A percentile compares a stretch with the other conserved stretches of the same genome.
Evolutionary conservation across 495 filamentous ascomycete species (phyloP).

Genomic region (Penicillium psychrofluorescens): DNA sequence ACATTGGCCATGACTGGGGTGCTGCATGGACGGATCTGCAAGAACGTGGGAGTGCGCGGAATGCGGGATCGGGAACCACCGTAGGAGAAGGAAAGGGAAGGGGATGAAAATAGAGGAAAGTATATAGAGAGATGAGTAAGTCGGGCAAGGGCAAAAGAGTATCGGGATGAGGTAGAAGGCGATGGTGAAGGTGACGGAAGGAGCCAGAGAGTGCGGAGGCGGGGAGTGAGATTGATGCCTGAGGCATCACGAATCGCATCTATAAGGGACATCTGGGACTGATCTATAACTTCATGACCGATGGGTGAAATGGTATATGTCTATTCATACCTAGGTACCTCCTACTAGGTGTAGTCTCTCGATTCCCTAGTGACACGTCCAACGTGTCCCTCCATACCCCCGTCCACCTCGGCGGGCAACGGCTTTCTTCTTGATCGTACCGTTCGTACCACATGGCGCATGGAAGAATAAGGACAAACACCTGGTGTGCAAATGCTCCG

Average conservation of each 20-base stretch:
- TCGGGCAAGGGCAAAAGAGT: too few relatives aligned
- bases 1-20: constrained; percentile 20
- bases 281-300: too few relatives aligned
- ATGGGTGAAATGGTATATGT: not conserved
- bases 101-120: not conserved
- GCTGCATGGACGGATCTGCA: constrained; percentile 11
- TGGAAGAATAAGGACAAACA: constrained; percentile 11
- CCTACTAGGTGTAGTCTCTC: too few relatives aligned
- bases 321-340: too few relatives aligned
- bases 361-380: too few relatives aligned
- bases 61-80: not conserved
- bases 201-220: too few relatives aligned
- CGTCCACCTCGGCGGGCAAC: too few relatives aligned
- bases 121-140: not conserved
- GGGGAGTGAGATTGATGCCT: not conserved
- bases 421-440: constrained; percentile 5
- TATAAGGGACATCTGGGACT: not conserved
- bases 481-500: constrained; percentile 20
- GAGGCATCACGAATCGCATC: not conserved
- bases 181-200: too few relatives aligned
- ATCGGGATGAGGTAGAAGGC: too few relatives aligned
- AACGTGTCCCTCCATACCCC: too few relatives aligned
- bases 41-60: constrained; percentile 10
- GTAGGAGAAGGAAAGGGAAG: too few relatives aligned
- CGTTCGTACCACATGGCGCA: constrained; percentile 10